Evolutionary conservation across 2,329 filamentous ascomycete genomes (phyloP).

Genomic region (Hymenoscyphus repandus): DNA sequence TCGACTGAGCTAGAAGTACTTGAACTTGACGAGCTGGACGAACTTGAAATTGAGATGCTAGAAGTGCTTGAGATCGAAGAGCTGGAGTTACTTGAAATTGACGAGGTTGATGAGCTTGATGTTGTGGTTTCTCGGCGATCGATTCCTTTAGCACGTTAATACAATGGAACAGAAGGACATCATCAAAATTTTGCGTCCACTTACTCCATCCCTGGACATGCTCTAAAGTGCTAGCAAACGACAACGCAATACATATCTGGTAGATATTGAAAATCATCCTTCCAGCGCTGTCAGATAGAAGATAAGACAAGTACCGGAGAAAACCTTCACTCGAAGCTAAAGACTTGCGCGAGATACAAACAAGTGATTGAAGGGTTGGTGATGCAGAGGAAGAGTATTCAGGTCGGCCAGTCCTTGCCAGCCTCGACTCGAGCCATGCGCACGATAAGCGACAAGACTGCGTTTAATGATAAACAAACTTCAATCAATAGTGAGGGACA

Average conservation of each 20-base stretch:
- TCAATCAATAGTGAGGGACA: no score
- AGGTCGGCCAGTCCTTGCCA: no score
- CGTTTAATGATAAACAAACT: no score
- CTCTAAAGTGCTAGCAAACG: background rate
- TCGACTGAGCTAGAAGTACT: background rate
- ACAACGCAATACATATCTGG: background rate
- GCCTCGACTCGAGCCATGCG: no score
- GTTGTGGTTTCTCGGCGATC: background rate
- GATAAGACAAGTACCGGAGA: background rate
- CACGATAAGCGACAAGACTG: no score
- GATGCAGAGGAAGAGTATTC: no score
- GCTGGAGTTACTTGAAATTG: background rate
- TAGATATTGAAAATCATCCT: background rate
- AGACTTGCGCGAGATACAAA: no score
- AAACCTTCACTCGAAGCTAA: no score
- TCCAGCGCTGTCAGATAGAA: background rate
- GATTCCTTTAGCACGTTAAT: background rate
- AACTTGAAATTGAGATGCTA: background rate
- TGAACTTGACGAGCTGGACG: background rate
- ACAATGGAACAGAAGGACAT: background rate
- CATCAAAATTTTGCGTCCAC: background rate
- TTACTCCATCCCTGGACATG: background rate
- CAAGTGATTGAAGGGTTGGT: no score
- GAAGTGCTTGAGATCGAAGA: background rate
- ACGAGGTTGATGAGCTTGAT: background rate